Evolutionary conservation across 31 red algal species (phyloP), one percentile per base, ranked within the genome.

Genomic region (Odonthalia washingtoniensis): DNA sequence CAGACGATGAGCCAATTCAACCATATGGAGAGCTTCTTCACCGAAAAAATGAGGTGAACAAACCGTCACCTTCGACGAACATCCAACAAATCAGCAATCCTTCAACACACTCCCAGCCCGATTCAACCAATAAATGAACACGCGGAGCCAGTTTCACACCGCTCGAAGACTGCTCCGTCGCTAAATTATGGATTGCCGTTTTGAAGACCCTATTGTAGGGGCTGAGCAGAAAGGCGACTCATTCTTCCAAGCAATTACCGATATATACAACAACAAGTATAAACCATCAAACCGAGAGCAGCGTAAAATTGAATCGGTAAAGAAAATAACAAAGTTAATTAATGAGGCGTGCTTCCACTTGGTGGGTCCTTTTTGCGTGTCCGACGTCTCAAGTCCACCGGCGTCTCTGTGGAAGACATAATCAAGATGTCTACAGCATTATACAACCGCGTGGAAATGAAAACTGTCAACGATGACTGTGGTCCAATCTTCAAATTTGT

Each of bases 181-280:
- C n/a, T n/a, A n/a, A n/a, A n/a, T n/a, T n/a, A n/a, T n/a, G n/a
- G n/a, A n/a, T n/a, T n/a, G n/a, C n/a, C n/a, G n/a, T 3, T 80
- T 27, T n/a, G 76, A 80, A 60, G 45, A 80, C 76, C 26, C 76
- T 46, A 60, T 80, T 60, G 40, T 60, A 60, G 76, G 76, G 43
- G 4, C 76, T 5, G 76, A 80, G 40, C 76, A 80, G 76, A 80
- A 80, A 4, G 31, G 32, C 31, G 26, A 21, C n/a, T 21, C 3
- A 6, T 80, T 60, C 40, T 60, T 60, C 41, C 28, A 46, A 24
- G 30, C 3, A 3, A 60, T 80, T 28, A 28, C 43, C 3, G 45
- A 60, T n/a, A n/a, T 80, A 16, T 80, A 52, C 39, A 14, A 72
- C 67, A 40, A 27, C 4, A 44, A 80, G 40, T 80, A 61, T 9